These are phyloP conservation scores for Zygosaccharomyces kombuchaensis DNA, from an alignment of 805 yeast species.

Conservation along the genomic window DNA sequence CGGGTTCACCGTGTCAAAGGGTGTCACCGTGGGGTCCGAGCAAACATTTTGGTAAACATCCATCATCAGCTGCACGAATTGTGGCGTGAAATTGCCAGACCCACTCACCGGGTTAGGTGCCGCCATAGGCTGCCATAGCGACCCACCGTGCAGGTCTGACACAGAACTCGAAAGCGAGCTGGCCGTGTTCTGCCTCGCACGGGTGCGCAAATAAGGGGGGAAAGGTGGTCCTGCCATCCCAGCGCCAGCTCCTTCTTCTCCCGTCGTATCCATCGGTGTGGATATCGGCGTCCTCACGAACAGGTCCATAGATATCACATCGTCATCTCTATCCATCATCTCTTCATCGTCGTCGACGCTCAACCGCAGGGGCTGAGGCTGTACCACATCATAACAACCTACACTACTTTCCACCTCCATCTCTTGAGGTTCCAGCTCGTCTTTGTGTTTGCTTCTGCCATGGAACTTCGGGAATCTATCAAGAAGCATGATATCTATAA, in stretches of 20 bases:
- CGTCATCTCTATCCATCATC: slow-evolving; percentile 10
- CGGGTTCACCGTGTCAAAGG: slow-evolving; percentile 60
- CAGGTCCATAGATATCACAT: slow-evolving; percentile 14
- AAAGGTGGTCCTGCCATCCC: slow-evolving; percentile 7
- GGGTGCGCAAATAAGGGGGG: slow-evolving; percentile 19
- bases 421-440: slow-evolving; percentile 1
- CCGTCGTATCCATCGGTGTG: slow-evolving; percentile 9
- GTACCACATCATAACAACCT: slow-evolving; percentile 4
- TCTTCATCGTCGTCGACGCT: slow-evolving; percentile 6
- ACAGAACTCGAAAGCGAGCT: slow-evolving; percentile 31
- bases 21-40: slow-evolving; percentile 59
- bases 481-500: slow-evolving; percentile 2
- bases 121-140: slow-evolving; percentile 9
- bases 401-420: background rate
- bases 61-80: slow-evolving; percentile 44
- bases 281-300: slow-evolving; percentile 13
- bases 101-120: slow-evolving; percentile 12
- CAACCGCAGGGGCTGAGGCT: slow-evolving; percentile 1
- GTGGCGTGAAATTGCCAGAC: slow-evolving; percentile 27
- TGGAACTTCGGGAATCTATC: slow-evolving; percentile 5
- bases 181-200: slow-evolving; percentile 24
- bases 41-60: slow-evolving; percentile 46
- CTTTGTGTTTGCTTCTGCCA: background rate
- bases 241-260: slow-evolving; percentile 2
- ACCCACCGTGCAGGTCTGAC: slow-evolving; percentile 22